Conservation (phyloP, 495 filamentous ascomycete genomes). For the Tuber melanosporum region DNA sequence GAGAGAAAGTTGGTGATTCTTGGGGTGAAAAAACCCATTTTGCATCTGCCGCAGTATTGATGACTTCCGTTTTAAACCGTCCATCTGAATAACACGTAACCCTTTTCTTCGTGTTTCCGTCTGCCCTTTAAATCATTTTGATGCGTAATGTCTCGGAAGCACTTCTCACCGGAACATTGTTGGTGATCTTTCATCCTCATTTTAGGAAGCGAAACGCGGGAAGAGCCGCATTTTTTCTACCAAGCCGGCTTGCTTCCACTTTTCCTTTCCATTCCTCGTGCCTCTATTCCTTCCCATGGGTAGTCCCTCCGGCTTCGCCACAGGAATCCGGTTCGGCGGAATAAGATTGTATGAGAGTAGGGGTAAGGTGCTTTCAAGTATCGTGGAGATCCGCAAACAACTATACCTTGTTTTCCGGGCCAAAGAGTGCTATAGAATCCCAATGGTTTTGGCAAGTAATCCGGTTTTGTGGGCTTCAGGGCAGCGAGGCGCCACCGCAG, state of each 20-base stretch:
- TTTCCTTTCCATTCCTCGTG: not conserved
- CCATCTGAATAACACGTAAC: not conserved
- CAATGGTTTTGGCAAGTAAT: not conserved
- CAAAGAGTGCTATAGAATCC: not conserved
- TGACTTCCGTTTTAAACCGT: not conserved
- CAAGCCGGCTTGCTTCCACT: too few relatives aligned
- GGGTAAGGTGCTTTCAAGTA: not conserved
- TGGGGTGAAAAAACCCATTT: not conserved
- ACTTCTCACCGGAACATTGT: not conserved
- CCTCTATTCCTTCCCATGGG: not conserved
- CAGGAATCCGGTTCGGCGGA: not conserved
- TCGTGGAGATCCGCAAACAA: not conserved
- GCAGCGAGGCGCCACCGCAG: too few relatives aligned
- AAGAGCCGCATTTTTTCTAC: not conserved
- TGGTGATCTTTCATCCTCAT: not conserved
- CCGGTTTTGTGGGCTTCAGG: not conserved
- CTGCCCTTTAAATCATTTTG: not conserved
- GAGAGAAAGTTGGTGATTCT: not conserved
- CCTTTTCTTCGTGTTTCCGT: not conserved
- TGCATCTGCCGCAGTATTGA: not conserved
- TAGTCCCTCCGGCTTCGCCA: not conserved
- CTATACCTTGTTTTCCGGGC: not conserved
- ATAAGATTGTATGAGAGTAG: not conserved
- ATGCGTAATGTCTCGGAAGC: not conserved
- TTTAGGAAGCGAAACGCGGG: not conserved